phyloP scores from a whole-genome alignment of 2,329 filamentous ascomycete genomes.

The Myriosclerotinia curreyana region DNA sequence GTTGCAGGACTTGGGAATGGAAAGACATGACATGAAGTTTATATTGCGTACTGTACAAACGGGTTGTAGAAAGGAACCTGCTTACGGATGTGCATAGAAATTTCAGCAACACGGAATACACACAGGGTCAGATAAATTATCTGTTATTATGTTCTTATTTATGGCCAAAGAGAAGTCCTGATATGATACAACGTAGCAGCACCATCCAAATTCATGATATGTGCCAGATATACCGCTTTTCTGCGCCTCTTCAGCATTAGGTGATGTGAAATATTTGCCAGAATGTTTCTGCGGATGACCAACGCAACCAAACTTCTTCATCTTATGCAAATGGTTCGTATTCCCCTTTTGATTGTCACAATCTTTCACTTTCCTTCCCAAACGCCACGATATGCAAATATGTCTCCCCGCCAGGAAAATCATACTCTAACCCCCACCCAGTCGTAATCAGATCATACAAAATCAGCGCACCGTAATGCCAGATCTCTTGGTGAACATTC shows the following conservation, averaged over 20 bases:
- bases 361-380: conserved; percentile 33
- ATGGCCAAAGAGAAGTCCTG: conserved; percentile 13
- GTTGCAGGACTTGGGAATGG: not conserved
- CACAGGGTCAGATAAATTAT: not conserved
- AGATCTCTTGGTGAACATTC: conserved; percentile 90
- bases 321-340: conserved; percentile 26
- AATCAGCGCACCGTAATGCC: conserved; percentile 66
- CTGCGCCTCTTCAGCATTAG: conserved; percentile 7
- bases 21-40: not conserved
- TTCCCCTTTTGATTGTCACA: conserved; percentile 23
- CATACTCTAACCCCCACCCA: conserved; percentile 14
- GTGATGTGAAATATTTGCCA: conserved; percentile 5
- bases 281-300: not conserved
- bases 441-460: conserved; percentile 25
- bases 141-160: conserved; percentile 17
- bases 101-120: not conserved
- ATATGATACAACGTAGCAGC: conserved; percentile 19
- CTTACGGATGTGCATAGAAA: not conserved
- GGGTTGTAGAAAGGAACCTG: not conserved
- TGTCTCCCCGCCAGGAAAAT: conserved; percentile 19
- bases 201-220: conserved; percentile 15
- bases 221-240: conserved; percentile 16
- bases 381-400: conserved; percentile 38
- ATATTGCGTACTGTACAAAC: not conserved
- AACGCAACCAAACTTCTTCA: conserved; percentile 16